Percentiles rank a stretch among this genome's conserved stretches.
Evolutionary conservation across 192 early-diverging fungal species (phyloP).

Genomic region (Coemansia sp.): DNA sequence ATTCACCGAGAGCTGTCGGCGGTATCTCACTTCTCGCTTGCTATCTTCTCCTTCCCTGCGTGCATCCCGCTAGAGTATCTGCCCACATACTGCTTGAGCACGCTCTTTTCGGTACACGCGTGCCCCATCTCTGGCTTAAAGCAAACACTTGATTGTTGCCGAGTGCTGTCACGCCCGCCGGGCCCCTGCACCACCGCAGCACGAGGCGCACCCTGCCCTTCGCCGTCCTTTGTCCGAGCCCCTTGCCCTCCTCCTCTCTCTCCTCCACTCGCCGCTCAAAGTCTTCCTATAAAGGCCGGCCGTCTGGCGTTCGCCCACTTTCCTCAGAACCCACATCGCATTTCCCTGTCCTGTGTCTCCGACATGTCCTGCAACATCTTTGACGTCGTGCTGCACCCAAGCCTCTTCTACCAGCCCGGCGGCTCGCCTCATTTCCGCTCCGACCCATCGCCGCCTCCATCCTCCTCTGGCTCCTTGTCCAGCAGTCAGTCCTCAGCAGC

Average conservation of each 20-base stretch:
- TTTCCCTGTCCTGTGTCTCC: neutral
- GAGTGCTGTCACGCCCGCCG: neutral
- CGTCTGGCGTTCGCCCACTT: neutral
- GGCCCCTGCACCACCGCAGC: constrained; percentile 7
- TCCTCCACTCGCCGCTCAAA: neutral
- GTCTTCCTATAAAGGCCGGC: neutral
- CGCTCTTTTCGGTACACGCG: neutral
- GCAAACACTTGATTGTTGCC: constrained; percentile 1
- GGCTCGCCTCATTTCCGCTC: constrained; percentile 10
- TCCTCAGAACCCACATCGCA: too few relatives aligned
- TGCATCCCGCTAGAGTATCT: too few relatives aligned
- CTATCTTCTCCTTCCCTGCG: too few relatives aligned
- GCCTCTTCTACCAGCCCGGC: constrained; percentile 35
- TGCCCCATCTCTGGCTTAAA: constrained; percentile 1
- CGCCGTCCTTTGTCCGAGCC: neutral
- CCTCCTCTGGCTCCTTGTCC: constrained; percentile 9
- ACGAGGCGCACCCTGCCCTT: neutral
- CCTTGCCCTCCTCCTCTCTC: neutral
- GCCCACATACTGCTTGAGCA: too few relatives aligned
- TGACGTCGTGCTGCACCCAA: constrained; percentile 52
- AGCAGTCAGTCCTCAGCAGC: neutral
- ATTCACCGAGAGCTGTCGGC: too few relatives aligned
- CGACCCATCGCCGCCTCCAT: neutral
- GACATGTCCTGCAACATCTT: constrained; percentile 46
- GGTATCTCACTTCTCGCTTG: too few relatives aligned